Percentiles rank a stretch among this genome's conserved stretches.
Evolutionary conservation across 768 basidiomycete genomes (phyloP).

Genomic region (Steccherinum ochraceum): DNA sequence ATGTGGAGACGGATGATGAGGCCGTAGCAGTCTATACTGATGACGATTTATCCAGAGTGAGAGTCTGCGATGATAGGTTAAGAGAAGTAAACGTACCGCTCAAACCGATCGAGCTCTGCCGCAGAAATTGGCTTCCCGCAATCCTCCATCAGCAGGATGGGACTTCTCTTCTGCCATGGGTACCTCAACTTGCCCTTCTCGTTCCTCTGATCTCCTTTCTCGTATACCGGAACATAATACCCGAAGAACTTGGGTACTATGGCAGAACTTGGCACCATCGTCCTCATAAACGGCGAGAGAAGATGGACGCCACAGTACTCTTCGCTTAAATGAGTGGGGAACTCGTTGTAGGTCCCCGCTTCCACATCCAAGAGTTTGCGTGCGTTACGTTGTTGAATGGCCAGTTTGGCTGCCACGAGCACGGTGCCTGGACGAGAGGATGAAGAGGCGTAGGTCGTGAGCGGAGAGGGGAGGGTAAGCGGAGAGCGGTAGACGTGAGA

Average conservation of each 20-base stretch:
- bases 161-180: conserved; percentile 17
- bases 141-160: conserved; percentile 42
- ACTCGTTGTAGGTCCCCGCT: conserved; percentile 36
- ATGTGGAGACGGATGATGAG: conserved; percentile 35
- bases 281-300: conserved; percentile 32
- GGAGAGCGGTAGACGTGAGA: conserved; percentile 45
- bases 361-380: conserved; percentile 26
- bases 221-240: conserved; percentile 35
- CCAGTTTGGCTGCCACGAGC: conserved; percentile 22
- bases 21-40: conserved; percentile 23
- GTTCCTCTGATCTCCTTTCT: conserved; percentile 1
- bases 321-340: conserved; percentile 40
- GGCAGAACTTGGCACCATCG: conserved; percentile 38
- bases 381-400: conserved; percentile 2
- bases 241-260: conserved; percentile 62
- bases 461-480: conserved; percentile 39
- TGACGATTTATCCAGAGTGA: neutral
- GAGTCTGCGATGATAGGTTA: neutral
- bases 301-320: conserved; percentile 46
- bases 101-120: conserved; percentile 13
- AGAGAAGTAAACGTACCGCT: conserved; percentile 10
- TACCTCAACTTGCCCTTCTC: neutral
- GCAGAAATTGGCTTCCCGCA: conserved; percentile 34
- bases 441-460: conserved; percentile 11
- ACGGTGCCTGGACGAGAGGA: conserved; percentile 16